These are phyloP conservation scores for Solanum infundibuliforme DNA, from an alignment of 257 asterid genomes.

Conservation along the genomic window DNA sequence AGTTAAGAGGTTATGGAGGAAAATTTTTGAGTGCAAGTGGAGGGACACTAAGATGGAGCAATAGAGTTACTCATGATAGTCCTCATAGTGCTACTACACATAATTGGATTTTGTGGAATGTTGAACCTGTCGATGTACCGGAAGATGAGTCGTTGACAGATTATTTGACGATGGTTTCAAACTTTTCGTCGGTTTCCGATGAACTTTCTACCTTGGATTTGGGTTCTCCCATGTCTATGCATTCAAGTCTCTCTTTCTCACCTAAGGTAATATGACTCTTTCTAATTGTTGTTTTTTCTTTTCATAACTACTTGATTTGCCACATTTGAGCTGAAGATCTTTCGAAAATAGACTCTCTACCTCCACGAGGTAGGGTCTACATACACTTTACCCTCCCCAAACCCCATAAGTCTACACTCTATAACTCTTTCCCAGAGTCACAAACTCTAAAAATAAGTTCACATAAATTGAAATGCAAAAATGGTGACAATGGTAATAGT, in stretches of 20 bases:
- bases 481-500: no score
- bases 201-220: conserved; percentile 63
- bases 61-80: conserved; percentile 66
- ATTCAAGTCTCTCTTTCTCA: conserved; percentile 32
- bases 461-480: no score
- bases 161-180: conserved; percentile 66
- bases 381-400: neutral
- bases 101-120: conserved; percentile 75
- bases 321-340: neutral
- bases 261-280: conserved; percentile 32
- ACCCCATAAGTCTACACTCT: neutral
- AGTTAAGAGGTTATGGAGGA: conserved; percentile 42
- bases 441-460: neutral
- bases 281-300: neutral
- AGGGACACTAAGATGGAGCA: conserved; percentile 91
- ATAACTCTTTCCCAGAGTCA: neutral
- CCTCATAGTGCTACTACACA: conserved; percentile 38
- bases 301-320: neutral
- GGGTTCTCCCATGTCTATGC: conserved; percentile 58
- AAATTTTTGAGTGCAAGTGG: conserved; percentile 80
- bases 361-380: neutral
- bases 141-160: conserved; percentile 60
- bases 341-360: neutral
- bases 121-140: conserved; percentile 60
- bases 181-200: conserved; percentile 66